Conservation (phyloP, 495 filamentous ascomycete species). For the Penicillium roqueforti region DNA sequence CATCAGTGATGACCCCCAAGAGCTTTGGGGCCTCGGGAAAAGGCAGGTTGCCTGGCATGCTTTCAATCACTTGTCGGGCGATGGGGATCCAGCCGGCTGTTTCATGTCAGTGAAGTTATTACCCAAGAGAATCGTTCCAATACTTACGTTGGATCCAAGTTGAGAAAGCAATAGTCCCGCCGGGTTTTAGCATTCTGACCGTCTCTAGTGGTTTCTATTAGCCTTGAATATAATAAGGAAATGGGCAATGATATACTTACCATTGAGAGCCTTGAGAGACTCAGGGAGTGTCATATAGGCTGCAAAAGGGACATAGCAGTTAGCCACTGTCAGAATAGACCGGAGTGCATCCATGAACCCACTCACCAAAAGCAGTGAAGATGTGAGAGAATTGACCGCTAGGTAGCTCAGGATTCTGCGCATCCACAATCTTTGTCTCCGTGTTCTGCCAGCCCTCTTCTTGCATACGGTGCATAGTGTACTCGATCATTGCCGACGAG, state of each 20-base stretch:
- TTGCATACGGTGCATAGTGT: conserved; percentile 22
- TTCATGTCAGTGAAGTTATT: conserved; percentile 5
- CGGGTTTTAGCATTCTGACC: conserved; percentile 33
- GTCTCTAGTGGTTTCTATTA: conserved; percentile 24
- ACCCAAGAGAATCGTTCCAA: too few species aligned
- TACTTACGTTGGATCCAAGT: conserved; percentile 36
- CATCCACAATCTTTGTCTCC: conserved; percentile 31
- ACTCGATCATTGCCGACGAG: conserved; percentile 31
- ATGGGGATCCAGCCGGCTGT: conserved; percentile 31
- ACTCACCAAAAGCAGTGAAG: conserved; percentile 36
- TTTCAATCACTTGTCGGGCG: conserved; percentile 23
- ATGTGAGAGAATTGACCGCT: conserved; percentile 30
- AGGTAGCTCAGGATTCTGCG: conserved; percentile 28
- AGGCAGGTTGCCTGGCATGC: conserved; percentile 24
- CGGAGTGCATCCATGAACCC: not conserved
- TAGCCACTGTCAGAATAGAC: not conserved
- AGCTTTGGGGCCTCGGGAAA: conserved; percentile 31
- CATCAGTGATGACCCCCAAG: conserved; percentile 15
- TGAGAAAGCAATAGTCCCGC: conserved; percentile 32
- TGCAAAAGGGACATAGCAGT: conserved; percentile 5
- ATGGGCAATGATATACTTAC: conserved; percentile 11
- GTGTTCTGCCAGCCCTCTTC: conserved; percentile 32
- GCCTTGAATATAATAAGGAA: not conserved
- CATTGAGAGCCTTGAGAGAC: conserved; percentile 27
- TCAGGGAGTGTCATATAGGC: conserved; percentile 28